phyloP scores from a whole-genome alignment of 352 stramenopile species.

The Elongisporangium senticosum region DNA sequence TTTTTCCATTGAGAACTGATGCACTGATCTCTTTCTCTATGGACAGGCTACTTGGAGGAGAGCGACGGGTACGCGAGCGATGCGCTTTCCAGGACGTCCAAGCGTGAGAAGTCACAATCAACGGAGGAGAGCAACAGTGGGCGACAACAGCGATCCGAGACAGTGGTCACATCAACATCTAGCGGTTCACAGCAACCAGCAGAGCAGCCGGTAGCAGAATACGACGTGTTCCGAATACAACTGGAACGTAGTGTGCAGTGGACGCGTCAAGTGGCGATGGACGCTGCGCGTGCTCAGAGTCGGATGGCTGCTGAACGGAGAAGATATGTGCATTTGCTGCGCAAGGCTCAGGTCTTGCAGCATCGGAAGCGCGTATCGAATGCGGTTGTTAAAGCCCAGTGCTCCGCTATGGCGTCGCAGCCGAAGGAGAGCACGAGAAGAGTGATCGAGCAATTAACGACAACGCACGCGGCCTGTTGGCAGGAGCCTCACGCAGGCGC shows the following conservation, averaged over 20 bases:
- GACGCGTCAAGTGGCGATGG: conserved; percentile 26
- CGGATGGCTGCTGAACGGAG: conserved; percentile 35
- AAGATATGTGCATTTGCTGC: conserved; percentile 39
- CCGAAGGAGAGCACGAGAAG: conserved; percentile 27
- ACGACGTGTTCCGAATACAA: conserved; percentile 70
- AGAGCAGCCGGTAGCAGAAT: conserved; percentile 14
- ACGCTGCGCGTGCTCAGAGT: conserved; percentile 24
- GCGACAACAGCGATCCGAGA: neutral
- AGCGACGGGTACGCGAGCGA: neutral
- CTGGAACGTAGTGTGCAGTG: conserved; percentile 46
- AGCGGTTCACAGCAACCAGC: conserved; percentile 6
- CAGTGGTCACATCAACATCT: neutral
- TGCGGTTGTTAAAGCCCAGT: conserved; percentile 53
- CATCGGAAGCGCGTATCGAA: conserved; percentile 64
- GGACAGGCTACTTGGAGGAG: conserved; percentile 3
- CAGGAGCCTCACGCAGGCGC: conserved; percentile 7
- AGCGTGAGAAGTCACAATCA: neutral
- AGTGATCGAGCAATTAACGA: conserved; percentile 37
- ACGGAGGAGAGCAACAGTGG: too few relatives aligned
- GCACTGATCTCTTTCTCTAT: neutral
- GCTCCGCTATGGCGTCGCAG: conserved; percentile 38
- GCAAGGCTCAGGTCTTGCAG: conserved; percentile 26
- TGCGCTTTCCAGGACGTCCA: conserved; percentile 4
- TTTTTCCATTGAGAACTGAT: neutral
- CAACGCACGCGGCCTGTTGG: conserved; percentile 31